phyloP scores from a whole-genome alignment of 2,329 filamentous ascomycete genomes.

The Pezicula rhizophila region DNA sequence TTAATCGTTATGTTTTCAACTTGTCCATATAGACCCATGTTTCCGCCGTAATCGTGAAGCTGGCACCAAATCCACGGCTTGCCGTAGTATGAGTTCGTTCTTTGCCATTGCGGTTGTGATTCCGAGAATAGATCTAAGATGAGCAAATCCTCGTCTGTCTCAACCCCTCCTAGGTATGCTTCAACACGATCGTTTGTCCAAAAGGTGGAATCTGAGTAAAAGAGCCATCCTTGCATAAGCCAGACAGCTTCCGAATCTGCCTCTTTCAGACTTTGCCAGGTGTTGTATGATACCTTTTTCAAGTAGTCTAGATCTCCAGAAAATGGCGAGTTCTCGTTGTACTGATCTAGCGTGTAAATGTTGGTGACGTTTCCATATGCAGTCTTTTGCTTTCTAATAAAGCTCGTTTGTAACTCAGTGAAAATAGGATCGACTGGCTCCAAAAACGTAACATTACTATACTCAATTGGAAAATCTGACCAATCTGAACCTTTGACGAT shows the following conservation, averaged over 20 bases:
- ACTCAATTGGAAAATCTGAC: slow-evolving; percentile 33
- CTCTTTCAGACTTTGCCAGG: slow-evolving; percentile 40
- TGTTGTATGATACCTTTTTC: slow-evolving; percentile 34
- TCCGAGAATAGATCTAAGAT: slow-evolving; percentile 46
- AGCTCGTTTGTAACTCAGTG: slow-evolving; percentile 36
- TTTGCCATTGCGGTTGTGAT: slow-evolving; percentile 42
- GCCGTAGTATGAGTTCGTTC: slow-evolving; percentile 42
- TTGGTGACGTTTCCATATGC: slow-evolving; percentile 42
- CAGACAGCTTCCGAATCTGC: slow-evolving; percentile 43
- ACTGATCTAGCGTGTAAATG: slow-evolving; percentile 46
- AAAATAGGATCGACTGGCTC: slow-evolving; percentile 39
- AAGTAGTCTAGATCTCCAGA: slow-evolving; percentile 40
- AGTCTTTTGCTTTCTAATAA: slow-evolving; percentile 38
- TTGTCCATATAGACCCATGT: slow-evolving; percentile 44
- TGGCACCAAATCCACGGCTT: slow-evolving; percentile 51
- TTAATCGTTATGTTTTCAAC: slow-evolving; percentile 41
- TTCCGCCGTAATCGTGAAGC: slow-evolving; percentile 44
- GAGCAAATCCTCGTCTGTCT: slow-evolving; percentile 38
- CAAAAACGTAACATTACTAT: slow-evolving; percentile 42
- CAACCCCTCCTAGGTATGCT: slow-evolving; percentile 42
- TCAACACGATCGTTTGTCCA: slow-evolving; percentile 40
- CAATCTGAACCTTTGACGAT: slow-evolving; percentile 38
- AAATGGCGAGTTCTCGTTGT: slow-evolving; percentile 44
- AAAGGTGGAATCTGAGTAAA: slow-evolving; percentile 36
- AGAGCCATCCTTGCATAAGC: slow-evolving; percentile 48